phyloP scores from a whole-genome alignment of 192 early-diverging fungal genomes.

The Backusella australiensis region DNA sequence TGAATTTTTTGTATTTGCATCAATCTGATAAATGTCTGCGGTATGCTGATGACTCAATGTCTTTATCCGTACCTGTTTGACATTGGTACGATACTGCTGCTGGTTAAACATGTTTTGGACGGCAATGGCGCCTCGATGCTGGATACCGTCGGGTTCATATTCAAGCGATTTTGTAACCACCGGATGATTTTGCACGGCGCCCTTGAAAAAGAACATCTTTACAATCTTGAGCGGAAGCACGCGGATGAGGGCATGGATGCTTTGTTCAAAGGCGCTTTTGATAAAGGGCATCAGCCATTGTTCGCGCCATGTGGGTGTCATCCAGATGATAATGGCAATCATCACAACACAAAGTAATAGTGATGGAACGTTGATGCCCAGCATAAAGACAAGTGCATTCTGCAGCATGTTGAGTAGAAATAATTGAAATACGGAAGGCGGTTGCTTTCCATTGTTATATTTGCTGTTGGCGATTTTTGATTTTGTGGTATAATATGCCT shows the following conservation, averaged over 20 bases:
- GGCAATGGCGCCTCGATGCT: slow-evolving; percentile 28
- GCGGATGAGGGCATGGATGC: background rate
- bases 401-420: background rate
- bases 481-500: background rate
- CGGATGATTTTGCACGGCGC: background rate
- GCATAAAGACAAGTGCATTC: background rate
- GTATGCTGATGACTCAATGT: slow-evolving; percentile 26
- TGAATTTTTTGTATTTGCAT: slow-evolving; percentile 22
- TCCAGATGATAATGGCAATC: slow-evolving; percentile 27
- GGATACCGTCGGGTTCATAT: slow-evolving; percentile 18
- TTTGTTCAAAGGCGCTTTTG: background rate
- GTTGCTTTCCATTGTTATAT: background rate
- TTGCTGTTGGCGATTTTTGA: background rate
- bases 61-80: slow-evolving; percentile 10
- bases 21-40: slow-evolving; percentile 24
- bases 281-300: slow-evolving; percentile 21
- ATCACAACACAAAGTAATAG: slow-evolving; percentile 24
- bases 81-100: slow-evolving; percentile 12
- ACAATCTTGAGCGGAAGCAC: background rate
- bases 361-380: slow-evolving; percentile 25
- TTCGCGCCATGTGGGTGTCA: slow-evolving; percentile 19
- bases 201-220: background rate
- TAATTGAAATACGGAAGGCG: slow-evolving; percentile 7
- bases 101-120: slow-evolving; percentile 17
- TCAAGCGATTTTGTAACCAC: slow-evolving; percentile 7